Evolutionary conservation across 106 monocot genomes (phyloP).

Genomic region (Dendrobium officinale): DNA sequence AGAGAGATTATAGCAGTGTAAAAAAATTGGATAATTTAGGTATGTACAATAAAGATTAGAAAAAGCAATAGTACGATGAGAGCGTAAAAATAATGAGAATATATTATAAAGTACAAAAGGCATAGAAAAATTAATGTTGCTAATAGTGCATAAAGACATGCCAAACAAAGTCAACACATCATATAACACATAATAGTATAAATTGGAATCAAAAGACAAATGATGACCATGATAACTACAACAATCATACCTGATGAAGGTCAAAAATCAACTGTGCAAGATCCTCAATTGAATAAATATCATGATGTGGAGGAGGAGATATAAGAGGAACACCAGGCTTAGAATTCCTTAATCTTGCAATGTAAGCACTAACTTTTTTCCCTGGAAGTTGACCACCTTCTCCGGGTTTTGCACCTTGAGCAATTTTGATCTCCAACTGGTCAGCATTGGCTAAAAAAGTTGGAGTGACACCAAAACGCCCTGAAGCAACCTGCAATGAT

Average conservation of each 20-base stretch:
- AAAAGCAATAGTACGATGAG: too few relatives aligned
- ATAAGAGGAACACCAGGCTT: conserved; percentile 99
- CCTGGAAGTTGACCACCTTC: conserved; percentile 98
- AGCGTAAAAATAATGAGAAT: too few relatives aligned
- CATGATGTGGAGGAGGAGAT: conserved; percentile 99
- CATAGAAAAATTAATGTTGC: too few relatives aligned
- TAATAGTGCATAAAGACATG: too few relatives aligned
- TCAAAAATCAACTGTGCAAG: conserved; percentile 98
- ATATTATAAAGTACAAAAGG: too few relatives aligned
- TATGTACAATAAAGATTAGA: too few relatives aligned
- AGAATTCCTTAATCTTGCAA: conserved; percentile 93
- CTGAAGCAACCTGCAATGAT: conserved; percentile 84
- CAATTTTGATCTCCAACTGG: conserved; percentile 97
- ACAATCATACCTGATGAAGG: conserved; percentile 75
- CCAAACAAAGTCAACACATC: not conserved
- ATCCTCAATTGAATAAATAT: conserved; percentile 99
- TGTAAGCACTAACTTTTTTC: conserved; percentile 98
- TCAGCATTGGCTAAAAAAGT: conserved; percentile 96
- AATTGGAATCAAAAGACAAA: too few relatives aligned
- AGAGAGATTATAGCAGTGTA: too few relatives aligned
- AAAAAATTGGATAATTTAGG: too few relatives aligned
- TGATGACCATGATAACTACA: not conserved
- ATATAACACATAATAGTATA: not conserved
- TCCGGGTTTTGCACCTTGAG: conserved; percentile 99
- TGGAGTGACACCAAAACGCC: conserved; percentile 98